These are phyloP conservation scores for Closterium sp. DNA, from an alignment of 139 green algal genomes.

Conservation along the genomic window DNA sequence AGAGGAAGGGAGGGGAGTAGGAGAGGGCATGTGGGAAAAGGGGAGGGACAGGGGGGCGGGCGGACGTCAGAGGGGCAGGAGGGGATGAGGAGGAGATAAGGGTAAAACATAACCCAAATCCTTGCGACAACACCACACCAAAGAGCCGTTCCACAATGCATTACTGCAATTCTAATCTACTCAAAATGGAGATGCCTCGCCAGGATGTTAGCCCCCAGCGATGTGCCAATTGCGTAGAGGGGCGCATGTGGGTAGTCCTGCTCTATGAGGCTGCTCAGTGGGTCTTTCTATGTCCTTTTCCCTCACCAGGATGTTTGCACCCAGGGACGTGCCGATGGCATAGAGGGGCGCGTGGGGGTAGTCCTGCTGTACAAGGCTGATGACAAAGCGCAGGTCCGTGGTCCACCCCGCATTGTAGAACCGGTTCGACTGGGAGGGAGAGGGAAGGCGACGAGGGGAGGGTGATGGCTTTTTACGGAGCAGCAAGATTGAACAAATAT, in stretches of 20 bases:
- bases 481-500: no score
- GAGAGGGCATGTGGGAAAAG: background rate
- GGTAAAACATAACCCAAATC: no score
- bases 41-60: background rate
- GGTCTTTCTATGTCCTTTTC: no score
- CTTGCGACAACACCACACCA: no score
- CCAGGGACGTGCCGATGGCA: constrained; percentile 38
- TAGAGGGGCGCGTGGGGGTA: constrained; percentile 13
- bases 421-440: constrained; percentile 22
- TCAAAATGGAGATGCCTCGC: background rate
- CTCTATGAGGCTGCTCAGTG: background rate
- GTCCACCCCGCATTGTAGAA: constrained; percentile 53
- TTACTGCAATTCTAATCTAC: background rate
- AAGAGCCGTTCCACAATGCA: no score
- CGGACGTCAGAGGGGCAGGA: background rate
- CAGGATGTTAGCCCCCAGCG: constrained; percentile 48
- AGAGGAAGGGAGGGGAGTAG: constrained; percentile 33
- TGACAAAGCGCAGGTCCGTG: constrained; percentile 19
- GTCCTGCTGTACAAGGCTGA: background rate
- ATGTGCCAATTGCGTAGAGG: constrained; percentile 33
- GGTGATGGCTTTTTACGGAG: no score
- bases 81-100: no score
- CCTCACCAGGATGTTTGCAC: constrained; percentile 46
- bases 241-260: background rate
- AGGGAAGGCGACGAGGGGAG: background rate